Base-by-base conservation (phyloP, 371 early-diverging fungal genomes). In the Mortierella sp. region DNA sequence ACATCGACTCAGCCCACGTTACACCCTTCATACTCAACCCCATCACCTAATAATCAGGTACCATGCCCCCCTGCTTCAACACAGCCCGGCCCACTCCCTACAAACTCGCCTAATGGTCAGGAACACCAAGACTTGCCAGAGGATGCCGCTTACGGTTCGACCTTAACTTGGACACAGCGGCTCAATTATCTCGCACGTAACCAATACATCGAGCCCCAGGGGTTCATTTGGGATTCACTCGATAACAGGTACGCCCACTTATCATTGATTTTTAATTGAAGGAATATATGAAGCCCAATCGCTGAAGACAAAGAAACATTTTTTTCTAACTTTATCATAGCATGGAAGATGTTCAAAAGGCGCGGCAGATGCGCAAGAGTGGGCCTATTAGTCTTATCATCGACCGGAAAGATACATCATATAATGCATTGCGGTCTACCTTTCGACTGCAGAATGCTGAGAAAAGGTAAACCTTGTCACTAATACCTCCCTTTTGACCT, bases 141-240 rank as follows among this genome's bases (percentile, higher is more conserved):
- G 17, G 56, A 23, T 29, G 34, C 70, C 0, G 19, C 51, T n/a
- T 32, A 61, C n/a, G 54, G 37, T 13, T 1, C 56, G 5, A 68
- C 47, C 2, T 43, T 54, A 9, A 61, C 72, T 7, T 72, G 78
- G 73, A 45, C 72, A 15, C 68, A 65, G 10, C 72, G 72, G 8
- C 34, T 72, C 31, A 54, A 72, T 19, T 43, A 55, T n/a, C 23
- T 64, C 22, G 53, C 51, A 1, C 29, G 31, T 8, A 34, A 66
- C n/a, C 40, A 40, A 26, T 32, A 17, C 17, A 9, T 55, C 35
- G 54, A 62, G 57, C 61, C 73, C 19, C 63, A 79, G 8, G 79
- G 79, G 5, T 79, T 79, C 42, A 79, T 79, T 29, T 79, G 79
- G 79, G 74, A 73, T 32, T 79, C 79, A 3, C 74, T 79, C 17